Percentiles rank a stretch among this genome's conserved stretches.
phyloP scores from a whole-genome alignment of 2,329 filamentous ascomycete genomes.

The Microcera coccophila region DNA sequence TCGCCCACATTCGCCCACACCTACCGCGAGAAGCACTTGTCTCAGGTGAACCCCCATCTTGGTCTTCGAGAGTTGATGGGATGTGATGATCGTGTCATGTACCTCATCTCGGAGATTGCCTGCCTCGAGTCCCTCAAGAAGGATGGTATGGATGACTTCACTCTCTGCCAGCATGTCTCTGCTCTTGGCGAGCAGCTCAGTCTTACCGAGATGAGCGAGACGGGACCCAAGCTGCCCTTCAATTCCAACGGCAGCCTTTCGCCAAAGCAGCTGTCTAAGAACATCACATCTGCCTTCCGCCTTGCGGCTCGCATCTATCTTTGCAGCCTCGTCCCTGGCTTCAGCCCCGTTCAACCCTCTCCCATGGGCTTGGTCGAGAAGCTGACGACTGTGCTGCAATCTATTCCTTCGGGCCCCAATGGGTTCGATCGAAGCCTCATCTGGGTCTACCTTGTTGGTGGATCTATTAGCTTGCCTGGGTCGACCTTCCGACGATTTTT shows the following conservation, averaged over 20 bases:
- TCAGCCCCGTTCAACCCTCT: slow-evolving; percentile 69
- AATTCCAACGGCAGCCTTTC: slow-evolving; percentile 70
- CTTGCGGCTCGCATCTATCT: slow-evolving; percentile 91
- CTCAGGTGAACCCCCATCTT: slow-evolving; percentile 54
- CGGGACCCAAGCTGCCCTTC: slow-evolving; percentile 56
- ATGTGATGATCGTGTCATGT: slow-evolving; percentile 96
- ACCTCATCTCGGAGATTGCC: slow-evolving; percentile 93
- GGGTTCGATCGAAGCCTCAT: slow-evolving; percentile 88
- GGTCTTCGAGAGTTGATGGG: slow-evolving; percentile 94
- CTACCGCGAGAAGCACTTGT: slow-evolving; percentile 92
- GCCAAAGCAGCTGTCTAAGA: slow-evolving; percentile 77
- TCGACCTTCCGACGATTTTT: slow-evolving; percentile 78
- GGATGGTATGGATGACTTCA: slow-evolving; percentile 78
- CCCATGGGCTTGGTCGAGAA: slow-evolving; percentile 74
- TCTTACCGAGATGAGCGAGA: slow-evolving; percentile 66
- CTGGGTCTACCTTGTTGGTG: slow-evolving; percentile 89
- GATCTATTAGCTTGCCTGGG: slow-evolving; percentile 67
- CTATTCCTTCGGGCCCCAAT: slow-evolving; percentile 73
- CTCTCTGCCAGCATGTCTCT: slow-evolving; percentile 83
- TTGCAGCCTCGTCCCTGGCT: slow-evolving; percentile 90
- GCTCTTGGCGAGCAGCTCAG: slow-evolving; percentile 85
- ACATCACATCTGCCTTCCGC: slow-evolving; percentile 88
- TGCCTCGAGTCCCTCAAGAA: slow-evolving; percentile 87
- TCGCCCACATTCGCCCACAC: slow-evolving; percentile 87
- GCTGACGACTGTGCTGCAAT: slow-evolving; percentile 70